A percentile compares a stretch with the other conserved stretches of the same genome.
Evolutionary conservation across 148 eudicot species (phyloP).

Genomic region (Vaccinium myrtillus): DNA sequence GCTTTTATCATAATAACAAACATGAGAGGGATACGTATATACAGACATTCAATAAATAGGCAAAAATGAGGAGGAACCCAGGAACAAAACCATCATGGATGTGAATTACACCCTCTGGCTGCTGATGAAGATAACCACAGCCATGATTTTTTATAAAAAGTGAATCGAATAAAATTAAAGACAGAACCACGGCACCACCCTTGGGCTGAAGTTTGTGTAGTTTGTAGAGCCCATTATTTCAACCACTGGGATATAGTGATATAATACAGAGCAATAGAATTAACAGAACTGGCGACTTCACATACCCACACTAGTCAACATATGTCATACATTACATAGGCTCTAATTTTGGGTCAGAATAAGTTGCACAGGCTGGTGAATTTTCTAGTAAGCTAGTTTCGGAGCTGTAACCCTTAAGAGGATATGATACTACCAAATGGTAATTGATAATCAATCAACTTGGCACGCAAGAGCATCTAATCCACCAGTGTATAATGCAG

Average conservation of each 20-base stretch:
- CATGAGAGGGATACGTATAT: background rate
- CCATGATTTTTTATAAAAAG: background rate
- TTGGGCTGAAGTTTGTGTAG: background rate
- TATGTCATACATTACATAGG: background rate
- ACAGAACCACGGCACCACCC: background rate
- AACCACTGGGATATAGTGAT: background rate
- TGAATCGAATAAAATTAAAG: background rate
- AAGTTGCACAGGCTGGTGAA: background rate
- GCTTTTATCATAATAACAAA: background rate
- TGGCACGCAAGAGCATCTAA: background rate
- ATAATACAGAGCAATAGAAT: background rate
- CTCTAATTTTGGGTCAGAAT: background rate
- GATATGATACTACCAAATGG: background rate
- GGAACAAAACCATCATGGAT: background rate
- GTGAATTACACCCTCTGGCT: background rate
- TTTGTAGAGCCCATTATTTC: background rate
- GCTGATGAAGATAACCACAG: background rate
- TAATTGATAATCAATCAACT: background rate
- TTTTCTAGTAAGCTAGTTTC: background rate
- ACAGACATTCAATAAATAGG: constrained; percentile 1
- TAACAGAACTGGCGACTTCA: constrained; percentile 3
- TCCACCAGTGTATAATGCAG: background rate
- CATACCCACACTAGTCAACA: background rate
- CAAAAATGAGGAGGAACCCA: background rate
- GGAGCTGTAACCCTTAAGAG: background rate